phyloP scores from a whole-genome alignment of 2,329 filamentous ascomycete genomes.

The Diaporthe humulicola region DNA sequence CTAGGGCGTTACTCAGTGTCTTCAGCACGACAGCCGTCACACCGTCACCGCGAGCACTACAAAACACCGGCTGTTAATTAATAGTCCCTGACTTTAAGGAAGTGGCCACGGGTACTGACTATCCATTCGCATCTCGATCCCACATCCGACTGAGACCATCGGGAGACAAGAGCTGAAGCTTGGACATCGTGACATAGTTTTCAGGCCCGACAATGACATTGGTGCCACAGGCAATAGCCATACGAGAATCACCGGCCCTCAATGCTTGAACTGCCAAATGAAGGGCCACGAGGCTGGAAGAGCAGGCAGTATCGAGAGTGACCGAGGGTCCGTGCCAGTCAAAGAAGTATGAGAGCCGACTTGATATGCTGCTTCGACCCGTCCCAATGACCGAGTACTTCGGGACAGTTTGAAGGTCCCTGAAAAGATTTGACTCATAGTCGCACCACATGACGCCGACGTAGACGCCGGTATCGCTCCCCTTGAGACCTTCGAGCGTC shows the following conservation, averaged over 20 bases:
- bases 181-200: slow-evolving; percentile 50
- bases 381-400: slow-evolving; percentile 43
- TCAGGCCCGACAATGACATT: slow-evolving; percentile 51
- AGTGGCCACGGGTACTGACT: slow-evolving; percentile 42
- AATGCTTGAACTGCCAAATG: slow-evolving; percentile 54
- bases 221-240: slow-evolving; percentile 51
- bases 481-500: slow-evolving; percentile 23
- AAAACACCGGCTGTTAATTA: too few relatives aligned
- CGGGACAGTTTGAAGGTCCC: slow-evolving; percentile 43
- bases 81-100: too few relatives aligned
- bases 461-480: slow-evolving; percentile 41
- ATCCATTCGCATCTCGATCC: slow-evolving; percentile 62
- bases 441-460: slow-evolving; percentile 44
- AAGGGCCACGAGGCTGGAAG: slow-evolving; percentile 53
- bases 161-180: slow-evolving; percentile 54
- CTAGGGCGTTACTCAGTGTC: slow-evolving; percentile 57
- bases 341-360: slow-evolving; percentile 56
- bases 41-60: slow-evolving; percentile 63
- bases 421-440: slow-evolving; percentile 38
- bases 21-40: slow-evolving; percentile 62
- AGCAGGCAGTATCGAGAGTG: slow-evolving; percentile 60
- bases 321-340: slow-evolving; percentile 55
- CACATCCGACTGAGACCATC: slow-evolving; percentile 56
- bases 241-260: slow-evolving; percentile 46
- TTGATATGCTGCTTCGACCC: slow-evolving; percentile 48